A percentile compares a stretch with the other conserved stretches of the same genome.
Evolutionary conservation across 768 basidiomycete species (phyloP).

Genomic region (Tephrocybe sp.): DNA sequence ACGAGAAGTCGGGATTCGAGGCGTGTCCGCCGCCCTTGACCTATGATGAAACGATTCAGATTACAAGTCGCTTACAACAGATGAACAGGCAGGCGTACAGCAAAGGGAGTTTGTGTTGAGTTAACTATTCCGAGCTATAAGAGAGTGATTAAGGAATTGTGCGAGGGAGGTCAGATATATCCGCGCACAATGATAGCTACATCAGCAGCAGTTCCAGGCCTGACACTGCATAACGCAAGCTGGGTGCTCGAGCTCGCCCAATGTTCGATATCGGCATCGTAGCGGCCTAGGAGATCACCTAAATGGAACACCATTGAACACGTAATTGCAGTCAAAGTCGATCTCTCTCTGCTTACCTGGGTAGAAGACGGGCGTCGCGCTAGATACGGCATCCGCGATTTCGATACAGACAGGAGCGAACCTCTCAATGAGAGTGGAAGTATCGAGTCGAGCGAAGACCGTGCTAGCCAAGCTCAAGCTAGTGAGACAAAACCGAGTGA

Average conservation of each 20-base stretch:
- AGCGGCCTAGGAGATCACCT: neutral
- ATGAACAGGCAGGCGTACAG: too few species aligned
- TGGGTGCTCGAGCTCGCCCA: neutral
- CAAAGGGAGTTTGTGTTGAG: too few species aligned
- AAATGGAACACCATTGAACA: neutral
- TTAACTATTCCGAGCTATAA: too few species aligned
- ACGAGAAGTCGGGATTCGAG: too few species aligned
- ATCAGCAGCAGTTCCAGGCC: neutral
- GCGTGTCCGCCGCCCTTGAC: too few species aligned
- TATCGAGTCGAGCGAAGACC: neutral
- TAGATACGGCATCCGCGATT: neutral
- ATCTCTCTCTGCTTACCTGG: neutral
- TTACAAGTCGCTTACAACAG: too few species aligned
- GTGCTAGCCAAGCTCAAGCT: neutral
- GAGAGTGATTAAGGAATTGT: too few species aligned
- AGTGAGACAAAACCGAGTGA: neutral
- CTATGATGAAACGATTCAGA: too few species aligned
- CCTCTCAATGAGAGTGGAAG: neutral
- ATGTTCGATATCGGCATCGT: neutral
- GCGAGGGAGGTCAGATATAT: too few species aligned
- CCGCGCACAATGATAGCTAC: neutral
- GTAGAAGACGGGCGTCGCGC: neutral
- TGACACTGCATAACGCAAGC: neutral
- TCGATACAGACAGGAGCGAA: neutral
- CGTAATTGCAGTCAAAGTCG: neutral